Conservation (phyloP, 305 asterid species). For the Solanum aculeatissimum region DNA sequence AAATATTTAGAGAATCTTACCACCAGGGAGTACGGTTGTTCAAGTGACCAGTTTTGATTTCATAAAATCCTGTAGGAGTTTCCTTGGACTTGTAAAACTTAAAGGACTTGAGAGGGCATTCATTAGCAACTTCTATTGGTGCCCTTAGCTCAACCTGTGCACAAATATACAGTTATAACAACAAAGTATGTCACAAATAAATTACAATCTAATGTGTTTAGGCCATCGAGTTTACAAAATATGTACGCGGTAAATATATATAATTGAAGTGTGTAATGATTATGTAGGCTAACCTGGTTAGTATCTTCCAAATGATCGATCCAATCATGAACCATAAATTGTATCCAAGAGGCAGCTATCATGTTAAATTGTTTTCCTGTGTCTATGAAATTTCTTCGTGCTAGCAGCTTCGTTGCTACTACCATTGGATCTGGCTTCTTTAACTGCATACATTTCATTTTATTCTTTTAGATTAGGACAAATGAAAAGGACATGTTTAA, state of each 20-base stretch:
- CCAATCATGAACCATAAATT: conserved; percentile 70
- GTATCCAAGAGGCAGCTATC: conserved; percentile 68
- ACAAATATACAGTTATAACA: background rate
- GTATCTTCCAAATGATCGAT: conserved; percentile 42
- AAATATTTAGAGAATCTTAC: conserved; percentile 9
- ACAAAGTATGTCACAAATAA: background rate
- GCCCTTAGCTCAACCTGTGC: conserved; percentile 27
- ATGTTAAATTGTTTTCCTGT: conserved; percentile 55
- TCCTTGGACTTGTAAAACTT: conserved; percentile 36
- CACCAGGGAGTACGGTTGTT: conserved; percentile 61
- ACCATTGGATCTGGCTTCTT: conserved; percentile 47
- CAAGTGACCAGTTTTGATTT: conserved; percentile 28
- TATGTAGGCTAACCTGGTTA: conserved; percentile 8
- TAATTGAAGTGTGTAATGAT: too few relatives aligned
- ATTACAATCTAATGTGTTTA: rapidly evolving
- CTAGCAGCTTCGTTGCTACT: conserved; percentile 50
- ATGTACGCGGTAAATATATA: too few relatives aligned
- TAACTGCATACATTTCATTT: conserved; percentile 12
- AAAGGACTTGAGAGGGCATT: conserved; percentile 47
- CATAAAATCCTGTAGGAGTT: conserved; percentile 17
- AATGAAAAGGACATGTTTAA: background rate
- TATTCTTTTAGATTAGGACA: background rate
- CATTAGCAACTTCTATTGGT: conserved; percentile 33
- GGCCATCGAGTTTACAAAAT: background rate
- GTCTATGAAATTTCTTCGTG: conserved; percentile 27